Conservation (phyloP, 805 yeast genomes). For the Teunomyces barrocoloradensis region DNA sequence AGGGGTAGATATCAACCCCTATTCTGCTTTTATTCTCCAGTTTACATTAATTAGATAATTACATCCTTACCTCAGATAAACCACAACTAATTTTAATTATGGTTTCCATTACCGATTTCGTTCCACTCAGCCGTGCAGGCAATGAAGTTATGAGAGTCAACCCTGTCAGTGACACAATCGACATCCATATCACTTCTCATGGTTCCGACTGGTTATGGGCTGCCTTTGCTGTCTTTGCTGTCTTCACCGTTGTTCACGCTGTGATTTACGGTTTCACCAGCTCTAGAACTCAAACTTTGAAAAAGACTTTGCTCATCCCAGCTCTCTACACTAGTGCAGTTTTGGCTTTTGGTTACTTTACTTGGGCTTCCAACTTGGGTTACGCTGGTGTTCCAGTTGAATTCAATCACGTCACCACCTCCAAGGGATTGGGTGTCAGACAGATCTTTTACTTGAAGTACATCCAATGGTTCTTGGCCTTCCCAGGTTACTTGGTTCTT, state of each 20-base stretch:
- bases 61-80: background rate
- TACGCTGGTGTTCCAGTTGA: conserved; percentile 47
- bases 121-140: conserved; percentile 8
- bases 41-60: background rate
- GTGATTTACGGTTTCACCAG: conserved; percentile 21
- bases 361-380: conserved; percentile 59
- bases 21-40: background rate
- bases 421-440: conserved; percentile 32
- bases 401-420: conserved; percentile 45
- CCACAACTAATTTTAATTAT: background rate
- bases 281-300: conserved; percentile 21
- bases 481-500: conserved; percentile 43
- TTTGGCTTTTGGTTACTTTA: conserved; percentile 49
- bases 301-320: conserved; percentile 33
- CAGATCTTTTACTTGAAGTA: conserved; percentile 57
- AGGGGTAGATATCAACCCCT: conserved; percentile 2
- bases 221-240: conserved; percentile 47
- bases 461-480: conserved; percentile 57
- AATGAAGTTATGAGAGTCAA: conserved; percentile 45
- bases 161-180: conserved; percentile 37
- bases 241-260: conserved; percentile 31
- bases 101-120: conserved; percentile 1
- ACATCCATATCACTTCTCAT: conserved; percentile 50
- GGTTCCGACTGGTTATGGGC: conserved; percentile 75
- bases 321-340: conserved; percentile 44